A percentile compares a stretch with the other conserved stretches of the same genome.
These are phyloP conservation scores for Pichia deserticola DNA, from an alignment of 805 yeast species.

Conservation along the genomic window DNA sequence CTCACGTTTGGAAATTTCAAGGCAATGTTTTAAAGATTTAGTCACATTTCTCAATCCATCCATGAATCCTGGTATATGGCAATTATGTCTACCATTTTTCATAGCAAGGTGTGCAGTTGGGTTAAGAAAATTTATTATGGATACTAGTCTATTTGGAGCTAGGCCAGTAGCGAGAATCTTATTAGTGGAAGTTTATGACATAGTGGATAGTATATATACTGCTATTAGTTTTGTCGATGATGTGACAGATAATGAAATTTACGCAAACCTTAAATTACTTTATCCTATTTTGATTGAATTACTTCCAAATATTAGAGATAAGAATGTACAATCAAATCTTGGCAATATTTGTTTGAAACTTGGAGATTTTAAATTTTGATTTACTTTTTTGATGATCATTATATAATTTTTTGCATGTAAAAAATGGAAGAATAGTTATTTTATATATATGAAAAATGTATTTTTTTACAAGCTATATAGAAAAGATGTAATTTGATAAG, in stretches of 20 bases:
- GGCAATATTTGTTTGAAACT: too few species aligned
- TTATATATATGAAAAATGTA: too few species aligned
- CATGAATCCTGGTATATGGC: conserved; percentile 17
- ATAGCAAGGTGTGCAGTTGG: conserved; percentile 52
- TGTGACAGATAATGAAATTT: not conserved
- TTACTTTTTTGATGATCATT: too few species aligned
- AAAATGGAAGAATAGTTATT: too few species aligned
- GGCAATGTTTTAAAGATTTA: conserved; percentile 49
- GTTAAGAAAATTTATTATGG: conserved; percentile 57
- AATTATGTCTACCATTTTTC: conserved; percentile 39
- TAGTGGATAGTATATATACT: conserved; percentile 37
- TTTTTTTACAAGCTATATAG: not conserved
- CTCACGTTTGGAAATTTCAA: conserved; percentile 42
- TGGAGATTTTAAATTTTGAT: too few species aligned
- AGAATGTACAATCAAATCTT: too few species aligned
- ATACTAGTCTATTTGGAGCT: conserved; percentile 46
- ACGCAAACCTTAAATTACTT: not conserved
- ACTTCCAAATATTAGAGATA: too few species aligned
- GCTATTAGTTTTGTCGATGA: not conserved
- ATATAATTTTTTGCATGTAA: too few species aligned
- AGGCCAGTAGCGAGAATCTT: conserved; percentile 66
- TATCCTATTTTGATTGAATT: not conserved
- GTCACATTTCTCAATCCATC: conserved; percentile 32
- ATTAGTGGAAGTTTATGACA: conserved; percentile 47
- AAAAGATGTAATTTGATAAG: not conserved